A percentile compares a stretch with the other conserved stretches of the same genome.
These are phyloP conservation scores for Sclerotiophoma versabilis DNA, from an alignment of 2,329 filamentous ascomycete genomes.

Conservation along the genomic window DNA sequence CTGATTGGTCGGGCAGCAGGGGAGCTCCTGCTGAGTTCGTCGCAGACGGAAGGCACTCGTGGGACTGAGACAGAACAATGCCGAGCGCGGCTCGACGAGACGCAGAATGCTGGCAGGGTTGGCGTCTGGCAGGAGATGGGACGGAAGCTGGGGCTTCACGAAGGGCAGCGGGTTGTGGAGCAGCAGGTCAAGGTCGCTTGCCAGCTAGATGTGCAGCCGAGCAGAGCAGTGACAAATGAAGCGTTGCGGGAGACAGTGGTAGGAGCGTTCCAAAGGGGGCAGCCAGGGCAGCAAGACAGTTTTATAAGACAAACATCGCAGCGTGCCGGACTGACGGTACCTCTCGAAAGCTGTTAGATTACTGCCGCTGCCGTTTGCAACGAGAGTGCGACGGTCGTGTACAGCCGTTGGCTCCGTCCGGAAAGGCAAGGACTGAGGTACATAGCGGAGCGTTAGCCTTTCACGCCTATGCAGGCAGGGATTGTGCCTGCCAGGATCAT, in stretches of 20 bases:
- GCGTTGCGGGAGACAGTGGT: slow-evolving; percentile 34
- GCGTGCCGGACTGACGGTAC: slow-evolving; percentile 46
- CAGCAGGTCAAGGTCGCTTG: slow-evolving; percentile 16
- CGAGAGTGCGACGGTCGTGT: slow-evolving; percentile 49
- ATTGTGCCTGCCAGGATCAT: slow-evolving; percentile 33
- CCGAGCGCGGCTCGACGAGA: slow-evolving; percentile 11
- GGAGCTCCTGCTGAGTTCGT: slow-evolving; percentile 29
- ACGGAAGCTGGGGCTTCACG: slow-evolving; percentile 16
- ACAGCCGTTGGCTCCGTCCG: slow-evolving; percentile 51
- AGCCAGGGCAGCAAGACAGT: slow-evolving; percentile 43
- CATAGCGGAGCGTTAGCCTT: slow-evolving; percentile 41
- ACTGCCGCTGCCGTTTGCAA: slow-evolving; percentile 52
- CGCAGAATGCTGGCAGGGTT: slow-evolving; percentile 1
- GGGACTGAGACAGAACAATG: slow-evolving; percentile 20
- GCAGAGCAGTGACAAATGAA: slow-evolving; percentile 18
- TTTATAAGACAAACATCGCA: slow-evolving; percentile 50
- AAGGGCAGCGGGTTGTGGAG: slow-evolving; percentile 18
- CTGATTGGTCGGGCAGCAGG: slow-evolving; percentile 36
- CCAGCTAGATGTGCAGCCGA: slow-evolving; percentile 14
- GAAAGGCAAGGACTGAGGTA: slow-evolving; percentile 46
- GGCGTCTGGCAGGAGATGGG: slow-evolving; percentile 19
- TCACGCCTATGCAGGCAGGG: slow-evolving; percentile 37
- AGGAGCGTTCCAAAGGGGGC: slow-evolving; percentile 40
- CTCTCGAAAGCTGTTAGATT: slow-evolving; percentile 50
- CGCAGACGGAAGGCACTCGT: slow-evolving; percentile 11